Conservation (phyloP, 768 basidiomycete genomes). For the Chalciporus sphaerocephalus region DNA sequence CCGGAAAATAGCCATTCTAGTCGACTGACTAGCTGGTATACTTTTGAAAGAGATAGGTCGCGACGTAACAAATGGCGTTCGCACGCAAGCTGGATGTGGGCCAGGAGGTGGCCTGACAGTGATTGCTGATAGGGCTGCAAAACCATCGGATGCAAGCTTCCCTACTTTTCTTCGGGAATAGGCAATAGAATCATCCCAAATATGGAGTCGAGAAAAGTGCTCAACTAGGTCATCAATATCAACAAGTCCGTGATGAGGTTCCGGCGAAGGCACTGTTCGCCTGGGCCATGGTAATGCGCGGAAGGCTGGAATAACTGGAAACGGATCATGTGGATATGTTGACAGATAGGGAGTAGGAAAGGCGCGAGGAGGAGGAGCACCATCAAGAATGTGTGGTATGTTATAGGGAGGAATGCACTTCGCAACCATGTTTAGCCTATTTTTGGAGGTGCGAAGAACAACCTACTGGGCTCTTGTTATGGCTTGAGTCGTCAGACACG, state of each 20-base stretch:
- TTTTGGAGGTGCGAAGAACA: neutral
- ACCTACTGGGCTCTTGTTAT: constrained; percentile 9
- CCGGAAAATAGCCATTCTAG: too few species aligned
- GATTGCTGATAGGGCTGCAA: constrained; percentile 9
- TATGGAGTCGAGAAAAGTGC: constrained; percentile 8
- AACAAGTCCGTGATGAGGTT: too few species aligned
- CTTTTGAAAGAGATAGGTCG: neutral
- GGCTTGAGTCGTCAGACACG: neutral
- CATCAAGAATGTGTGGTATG: constrained; percentile 3
- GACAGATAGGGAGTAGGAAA: constrained; percentile 24
- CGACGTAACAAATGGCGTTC: neutral
- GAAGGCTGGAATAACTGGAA: constrained; percentile 7
- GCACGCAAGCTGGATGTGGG: constrained; percentile 18
- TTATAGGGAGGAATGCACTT: neutral
- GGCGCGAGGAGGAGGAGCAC: constrained; percentile 17
- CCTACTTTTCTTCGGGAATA: neutral
- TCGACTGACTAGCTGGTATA: constrained; percentile 8
- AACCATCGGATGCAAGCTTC: neutral
- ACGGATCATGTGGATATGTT: constrained; percentile 13
- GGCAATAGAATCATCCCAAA: constrained; percentile 6
- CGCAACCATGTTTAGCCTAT: too few species aligned
- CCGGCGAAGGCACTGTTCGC: neutral
- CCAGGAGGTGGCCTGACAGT: constrained; percentile 14
- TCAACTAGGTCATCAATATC: constrained; percentile 6
- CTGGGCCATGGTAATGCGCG: neutral